These are phyloP conservation scores for Syncephalastrum sp. DNA, from an alignment of 371 early-diverging fungal genomes.

Conservation along the genomic window DNA sequence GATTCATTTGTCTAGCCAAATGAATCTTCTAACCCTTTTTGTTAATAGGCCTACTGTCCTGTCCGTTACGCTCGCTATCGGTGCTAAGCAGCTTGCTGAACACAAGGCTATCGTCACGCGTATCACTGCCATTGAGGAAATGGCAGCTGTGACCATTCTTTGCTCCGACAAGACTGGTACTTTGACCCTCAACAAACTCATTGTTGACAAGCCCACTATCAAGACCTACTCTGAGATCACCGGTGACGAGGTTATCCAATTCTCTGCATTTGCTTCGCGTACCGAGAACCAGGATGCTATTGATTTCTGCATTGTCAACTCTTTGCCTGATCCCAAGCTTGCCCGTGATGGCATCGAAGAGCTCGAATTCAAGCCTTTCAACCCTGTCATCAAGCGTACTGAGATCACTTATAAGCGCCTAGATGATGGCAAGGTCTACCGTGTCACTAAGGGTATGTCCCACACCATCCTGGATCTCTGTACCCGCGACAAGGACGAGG, in stretches of 20 bases:
- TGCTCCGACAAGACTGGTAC: conserved; percentile 96
- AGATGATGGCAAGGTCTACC: conserved; percentile 55
- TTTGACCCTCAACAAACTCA: conserved; percentile 86
- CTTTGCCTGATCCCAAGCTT: conserved; percentile 45
- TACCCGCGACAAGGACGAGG: conserved; percentile 59
- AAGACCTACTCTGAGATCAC: conserved; percentile 54
- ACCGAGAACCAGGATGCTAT: conserved; percentile 69
- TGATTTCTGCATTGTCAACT: conserved; percentile 65
- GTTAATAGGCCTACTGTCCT: conserved; percentile 58
- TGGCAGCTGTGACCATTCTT: conserved; percentile 86
- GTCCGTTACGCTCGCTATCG: conserved; percentile 89
- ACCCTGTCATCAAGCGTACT: conserved; percentile 82
- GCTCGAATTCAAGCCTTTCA: conserved; percentile 77
- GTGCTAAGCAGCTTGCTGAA: conserved; percentile 85
- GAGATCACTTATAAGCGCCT: conserved; percentile 67
- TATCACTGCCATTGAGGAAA: conserved; percentile 82
- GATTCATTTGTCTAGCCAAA: not conserved
- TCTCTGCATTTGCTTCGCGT: conserved; percentile 63
- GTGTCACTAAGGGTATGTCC: conserved; percentile 69
- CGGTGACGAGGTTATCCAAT: conserved; percentile 52
- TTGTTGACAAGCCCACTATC: conserved; percentile 57
- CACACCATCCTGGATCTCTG: conserved; percentile 65
- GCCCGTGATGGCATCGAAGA: conserved; percentile 64
- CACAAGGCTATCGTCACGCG: conserved; percentile 87
- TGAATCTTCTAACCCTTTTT: not conserved